Base-by-base conservation (phyloP, 2,329 filamentous ascomycete species). In the Clarireedia monteithiana region DNA sequence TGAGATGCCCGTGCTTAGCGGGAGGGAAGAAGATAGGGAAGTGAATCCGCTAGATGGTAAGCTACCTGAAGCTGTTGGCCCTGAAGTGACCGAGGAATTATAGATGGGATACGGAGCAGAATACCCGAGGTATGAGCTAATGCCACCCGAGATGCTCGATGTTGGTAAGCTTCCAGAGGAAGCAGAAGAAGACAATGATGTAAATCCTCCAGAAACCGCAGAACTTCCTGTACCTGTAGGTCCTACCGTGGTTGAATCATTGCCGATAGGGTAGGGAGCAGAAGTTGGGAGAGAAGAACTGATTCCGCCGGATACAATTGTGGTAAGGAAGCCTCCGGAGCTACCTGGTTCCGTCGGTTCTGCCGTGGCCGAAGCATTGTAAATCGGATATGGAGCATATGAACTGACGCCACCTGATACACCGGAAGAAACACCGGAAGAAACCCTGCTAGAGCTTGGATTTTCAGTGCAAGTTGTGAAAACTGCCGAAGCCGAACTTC, bases 251-350 rank as follows among this genome's bases (percentile, higher is more conserved):
- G 26, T 38, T 10, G 59, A 45, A 12, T 39, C 49, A 39, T 62
- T 62, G 10, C 17, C 48, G 26, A 42, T 46, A 36, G 57, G 57
- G 10, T 57, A 61, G 12, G 59, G 59, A 15, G 36, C 57, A 42
- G 59, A 55, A 6, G 20, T 40, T 23, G 27, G n/a, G 12, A 27
- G 20, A 14, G 59, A 55, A n/a, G 44, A 55, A 27, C 51, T 51
- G 24, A 46, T 15, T 15, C 45, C 17, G 46, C 49, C 56, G 2
- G 57, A 59, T 23, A 48, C 15, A 20, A 17, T 44, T 10, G 52
- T 49, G 3, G 47, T 24, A 40, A 30, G 26, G 24, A 27, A 26
- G 15, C 49, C 26, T 7, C 26, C 38, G 12, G 49, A 51, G 26
- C 39, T 53, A 1, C 53, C 53, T 40, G 58, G 47, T 1, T 14